Base-by-base conservation (phyloP, 2,329 filamentous ascomycete species). In the Aspergillus bombycis region DNA sequence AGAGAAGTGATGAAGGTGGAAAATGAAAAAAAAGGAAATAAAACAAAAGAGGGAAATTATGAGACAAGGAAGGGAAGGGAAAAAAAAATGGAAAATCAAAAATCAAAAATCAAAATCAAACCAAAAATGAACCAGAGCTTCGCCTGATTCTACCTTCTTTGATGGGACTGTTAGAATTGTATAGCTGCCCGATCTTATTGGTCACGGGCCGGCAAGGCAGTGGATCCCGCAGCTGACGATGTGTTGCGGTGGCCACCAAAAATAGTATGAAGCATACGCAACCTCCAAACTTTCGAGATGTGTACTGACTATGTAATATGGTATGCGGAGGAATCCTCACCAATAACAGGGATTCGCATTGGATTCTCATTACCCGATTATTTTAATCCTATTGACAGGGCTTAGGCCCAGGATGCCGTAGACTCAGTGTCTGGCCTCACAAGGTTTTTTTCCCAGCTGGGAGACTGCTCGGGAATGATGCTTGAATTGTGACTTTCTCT, bases 211-310 rank as follows among this genome's bases (percentile, higher is more conserved):
- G n/a, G 32, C n/a, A 30, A 50, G 23, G 34, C 16, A 43, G 61
- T 60, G 57, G 61, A 56, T 14, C 36, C 43, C 21, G 6, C 54
- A 61, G 60, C 54, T 57, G 60, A 62, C 60, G 61, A 55, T 59
- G 57, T 52, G 52, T 28, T 26, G 52, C 16, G 52, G 30, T 57
- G 53, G 53, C 16, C 59, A 26, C 56, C 41, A 58, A 54, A 55
- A 62, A 62, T 58, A 52, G 53, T 36, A 30, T 14, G 21, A 54
- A 26, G 61, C 56, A 62, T 62, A 62, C 61, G 61, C 56, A 62
- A 59, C 58, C 61, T 50, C 57, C 41, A 43, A 32, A 19, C 28
- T 8, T 26, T 36, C 23, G 28, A 58, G 32, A n/a, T 55, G 23
- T 55, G 32, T 55, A 12, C 10, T 12, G 26, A 28, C 2, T 28